phyloP scores from a whole-genome alignment of 306 rosid genomes.

The Cyclanthera cordifolia region DNA sequence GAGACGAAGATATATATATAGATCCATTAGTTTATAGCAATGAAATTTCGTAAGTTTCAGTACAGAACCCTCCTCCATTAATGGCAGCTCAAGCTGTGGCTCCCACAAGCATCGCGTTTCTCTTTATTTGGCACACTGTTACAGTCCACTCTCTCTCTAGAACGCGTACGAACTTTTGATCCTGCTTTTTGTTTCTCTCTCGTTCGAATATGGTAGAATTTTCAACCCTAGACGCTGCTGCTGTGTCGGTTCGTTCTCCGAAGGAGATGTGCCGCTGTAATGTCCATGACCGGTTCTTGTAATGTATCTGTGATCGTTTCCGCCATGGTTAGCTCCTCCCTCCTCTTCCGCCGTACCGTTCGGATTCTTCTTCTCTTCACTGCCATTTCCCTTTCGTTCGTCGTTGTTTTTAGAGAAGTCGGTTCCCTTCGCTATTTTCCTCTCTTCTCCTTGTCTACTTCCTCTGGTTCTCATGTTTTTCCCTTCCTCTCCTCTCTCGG shows the following conservation, averaged over 20 bases:
- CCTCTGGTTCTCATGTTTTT: slow-evolving; percentile 4
- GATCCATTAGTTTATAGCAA: neutral
- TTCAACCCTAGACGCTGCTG: neutral
- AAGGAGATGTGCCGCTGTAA: slow-evolving; percentile 1
- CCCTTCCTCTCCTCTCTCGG: slow-evolving; percentile 24
- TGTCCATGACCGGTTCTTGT: neutral
- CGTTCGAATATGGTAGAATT: neutral
- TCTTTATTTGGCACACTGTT: neutral
- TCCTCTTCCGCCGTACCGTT: neutral
- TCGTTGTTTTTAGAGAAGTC: slow-evolving; percentile 34
- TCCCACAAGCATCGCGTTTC: neutral
- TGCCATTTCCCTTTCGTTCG: slow-evolving; percentile 36
- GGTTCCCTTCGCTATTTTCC: slow-evolving; percentile 34
- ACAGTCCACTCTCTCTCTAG: neutral
- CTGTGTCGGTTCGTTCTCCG: neutral
- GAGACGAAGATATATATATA: neutral
- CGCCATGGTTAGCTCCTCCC: slow-evolving; percentile 1
- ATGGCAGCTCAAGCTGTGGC: neutral
- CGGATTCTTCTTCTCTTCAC: slow-evolving; percentile 29
- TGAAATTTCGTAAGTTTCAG: neutral
- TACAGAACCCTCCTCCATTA: neutral
- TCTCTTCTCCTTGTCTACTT: slow-evolving; percentile 27
- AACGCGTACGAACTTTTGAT: neutral
- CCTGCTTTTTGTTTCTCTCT: neutral
- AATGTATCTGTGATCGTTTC: neutral